phyloP scores from a whole-genome alignment of 768 basidiomycete genomes.

The Flagelloscypha sp. region DNA sequence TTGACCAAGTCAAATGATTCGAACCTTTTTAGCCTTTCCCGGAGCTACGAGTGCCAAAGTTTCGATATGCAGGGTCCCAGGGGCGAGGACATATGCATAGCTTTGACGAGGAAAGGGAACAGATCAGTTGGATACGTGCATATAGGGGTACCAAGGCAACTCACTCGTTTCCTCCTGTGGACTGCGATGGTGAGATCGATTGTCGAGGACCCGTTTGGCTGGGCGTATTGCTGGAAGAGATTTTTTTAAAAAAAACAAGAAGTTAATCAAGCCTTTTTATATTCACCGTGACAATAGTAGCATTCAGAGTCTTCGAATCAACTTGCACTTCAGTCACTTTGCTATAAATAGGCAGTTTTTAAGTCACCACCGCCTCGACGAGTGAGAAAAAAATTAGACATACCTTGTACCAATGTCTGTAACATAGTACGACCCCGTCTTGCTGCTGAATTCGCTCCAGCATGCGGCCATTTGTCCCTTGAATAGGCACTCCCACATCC shows the following conservation, averaged over 20 bases:
- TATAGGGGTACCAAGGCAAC: no score
- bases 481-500: constrained; percentile 6
- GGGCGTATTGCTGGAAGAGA: constrained; percentile 14
- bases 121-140: no score
- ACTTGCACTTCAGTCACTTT: constrained; percentile 17
- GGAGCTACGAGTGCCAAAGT: constrained; percentile 6
- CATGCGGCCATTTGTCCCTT: constrained; percentile 13
- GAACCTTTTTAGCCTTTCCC: constrained; percentile 7
- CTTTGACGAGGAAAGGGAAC: no score
- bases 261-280: no score
- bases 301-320: constrained; percentile 9
- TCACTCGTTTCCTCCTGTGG: constrained; percentile 12
- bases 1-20: no score
- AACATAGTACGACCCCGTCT: constrained; percentile 18
- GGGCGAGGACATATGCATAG: constrained; percentile 9
- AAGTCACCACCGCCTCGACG: neutral
- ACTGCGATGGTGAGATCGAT: constrained; percentile 14
- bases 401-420: constrained; percentile 9
- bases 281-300: constrained; percentile 6
- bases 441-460: constrained; percentile 15
- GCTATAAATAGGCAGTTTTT: neutral
- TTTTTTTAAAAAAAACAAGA: neutral
- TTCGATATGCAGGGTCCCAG: constrained; percentile 8
- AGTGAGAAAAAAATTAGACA: neutral
- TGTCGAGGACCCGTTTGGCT: constrained; percentile 12